A percentile compares a stretch with the other conserved stretches of the same genome.
These are phyloP conservation scores for Ambrosiella beaveri DNA, from an alignment of 2,329 filamentous ascomycete genomes.

Conservation along the genomic window DNA sequence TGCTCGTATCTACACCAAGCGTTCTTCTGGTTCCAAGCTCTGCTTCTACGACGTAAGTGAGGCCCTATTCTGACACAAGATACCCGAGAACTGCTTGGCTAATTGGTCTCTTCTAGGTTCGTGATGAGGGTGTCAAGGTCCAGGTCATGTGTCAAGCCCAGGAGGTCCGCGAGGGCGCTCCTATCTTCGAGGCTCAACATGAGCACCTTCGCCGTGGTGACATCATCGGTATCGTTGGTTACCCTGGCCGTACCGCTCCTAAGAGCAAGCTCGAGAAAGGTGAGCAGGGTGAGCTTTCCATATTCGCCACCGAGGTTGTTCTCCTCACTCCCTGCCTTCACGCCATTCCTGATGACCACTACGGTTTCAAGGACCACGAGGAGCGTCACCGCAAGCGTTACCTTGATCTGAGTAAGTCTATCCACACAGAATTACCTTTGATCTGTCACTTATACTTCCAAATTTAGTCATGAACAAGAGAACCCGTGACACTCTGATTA, in stretches of 20 bases:
- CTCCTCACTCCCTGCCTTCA: constrained; percentile 85
- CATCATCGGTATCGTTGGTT: constrained; percentile 76
- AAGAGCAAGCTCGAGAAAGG: constrained; percentile 69
- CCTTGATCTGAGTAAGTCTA: constrained; percentile 51
- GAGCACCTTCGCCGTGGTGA: constrained; percentile 79
- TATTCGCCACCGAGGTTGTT: constrained; percentile 74
- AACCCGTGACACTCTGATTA: constrained; percentile 67
- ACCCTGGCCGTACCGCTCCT: constrained; percentile 67
- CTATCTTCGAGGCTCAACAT: constrained; percentile 72
- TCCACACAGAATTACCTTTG: not conserved
- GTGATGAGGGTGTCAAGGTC: constrained; percentile 45
- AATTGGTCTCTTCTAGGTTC: constrained; percentile 23
- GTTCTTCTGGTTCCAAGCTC: constrained; percentile 65
- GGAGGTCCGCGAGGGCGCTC: constrained; percentile 47
- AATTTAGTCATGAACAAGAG: constrained; percentile 65
- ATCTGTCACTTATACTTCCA: not conserved
- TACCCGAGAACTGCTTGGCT: not conserved
- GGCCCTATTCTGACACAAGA: not conserved
- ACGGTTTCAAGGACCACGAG: constrained; percentile 90
- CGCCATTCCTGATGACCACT: constrained; percentile 76
- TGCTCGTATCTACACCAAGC: constrained; percentile 78
- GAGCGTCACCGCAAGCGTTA: constrained; percentile 85
- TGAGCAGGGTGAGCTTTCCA: constrained; percentile 77
- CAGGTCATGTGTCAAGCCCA: constrained; percentile 89
- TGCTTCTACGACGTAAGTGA: constrained; percentile 60